Evolutionary conservation across 164 flowering plant species (phyloP).

Genomic region (Nymphaea thermarum): DNA sequence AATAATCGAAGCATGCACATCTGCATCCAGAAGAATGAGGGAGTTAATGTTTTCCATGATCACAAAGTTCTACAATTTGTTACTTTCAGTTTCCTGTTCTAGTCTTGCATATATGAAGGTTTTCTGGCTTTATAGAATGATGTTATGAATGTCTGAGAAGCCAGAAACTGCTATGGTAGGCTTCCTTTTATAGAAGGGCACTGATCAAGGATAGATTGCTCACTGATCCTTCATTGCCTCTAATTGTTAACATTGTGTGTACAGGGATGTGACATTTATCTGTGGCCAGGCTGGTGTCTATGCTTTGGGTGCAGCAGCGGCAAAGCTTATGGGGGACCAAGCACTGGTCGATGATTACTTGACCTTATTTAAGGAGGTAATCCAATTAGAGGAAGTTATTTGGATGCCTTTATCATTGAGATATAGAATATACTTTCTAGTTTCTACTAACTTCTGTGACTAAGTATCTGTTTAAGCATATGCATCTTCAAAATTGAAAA

Average conservation of each 20-base stretch:
- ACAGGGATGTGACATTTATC: constrained; percentile 47
- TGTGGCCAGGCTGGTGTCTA: constrained; percentile 83
- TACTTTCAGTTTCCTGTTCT: background rate
- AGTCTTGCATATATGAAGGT: background rate
- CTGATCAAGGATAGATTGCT: background rate
- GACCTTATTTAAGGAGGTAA: constrained; percentile 47
- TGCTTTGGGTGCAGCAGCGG: constrained; percentile 78
- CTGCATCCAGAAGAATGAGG: constrained; percentile 18
- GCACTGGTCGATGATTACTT: constrained; percentile 30
- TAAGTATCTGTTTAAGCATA: too few species aligned
- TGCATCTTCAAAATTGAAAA: too few species aligned
- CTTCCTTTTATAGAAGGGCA: background rate
- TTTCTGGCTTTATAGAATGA: too few species aligned
- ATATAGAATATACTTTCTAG: too few species aligned
- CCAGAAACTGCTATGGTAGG: too few species aligned
- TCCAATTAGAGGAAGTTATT: background rate
- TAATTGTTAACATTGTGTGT: background rate
- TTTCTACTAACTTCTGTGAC: too few species aligned
- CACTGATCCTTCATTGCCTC: background rate
- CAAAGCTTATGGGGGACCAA: constrained; percentile 37
- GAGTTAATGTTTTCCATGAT: background rate
- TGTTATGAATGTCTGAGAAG: too few species aligned
- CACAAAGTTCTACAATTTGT: too few species aligned
- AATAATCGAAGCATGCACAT: constrained; percentile 43
- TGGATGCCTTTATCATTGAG: too few species aligned